Conservation (phyloP, 192 early-diverging fungal species). For the Entophlyctis helioformis region DNA sequence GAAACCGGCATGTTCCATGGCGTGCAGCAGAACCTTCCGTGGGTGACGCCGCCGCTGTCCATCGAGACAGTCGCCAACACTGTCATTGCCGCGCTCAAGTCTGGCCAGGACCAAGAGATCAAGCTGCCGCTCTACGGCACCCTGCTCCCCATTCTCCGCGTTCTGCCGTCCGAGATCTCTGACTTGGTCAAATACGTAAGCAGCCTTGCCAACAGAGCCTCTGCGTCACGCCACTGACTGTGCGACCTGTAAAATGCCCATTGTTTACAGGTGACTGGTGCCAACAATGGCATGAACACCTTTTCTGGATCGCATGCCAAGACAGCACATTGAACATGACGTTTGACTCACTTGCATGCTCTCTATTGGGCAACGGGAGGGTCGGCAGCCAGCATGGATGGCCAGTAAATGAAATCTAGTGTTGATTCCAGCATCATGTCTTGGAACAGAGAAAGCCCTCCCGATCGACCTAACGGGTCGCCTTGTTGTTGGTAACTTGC, state of each 20-base stretch:
- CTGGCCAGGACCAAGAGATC: slow-evolving; percentile 14
- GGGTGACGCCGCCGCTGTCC: slow-evolving; percentile 50
- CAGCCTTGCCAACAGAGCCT: background rate
- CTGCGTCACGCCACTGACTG: background rate
- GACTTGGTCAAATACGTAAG: slow-evolving; percentile 12
- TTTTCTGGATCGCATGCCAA: too few species aligned
- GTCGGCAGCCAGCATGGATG: too few species aligned
- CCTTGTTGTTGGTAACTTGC: too few species aligned
- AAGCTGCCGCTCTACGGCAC: slow-evolving; percentile 17
- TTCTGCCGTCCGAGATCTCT: slow-evolving; percentile 16
- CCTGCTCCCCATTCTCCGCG: slow-evolving; percentile 3
- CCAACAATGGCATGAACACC: slow-evolving; percentile 4
- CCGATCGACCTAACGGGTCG: too few species aligned
- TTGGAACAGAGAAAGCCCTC: too few species aligned
- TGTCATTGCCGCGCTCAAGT: slow-evolving; percentile 45
- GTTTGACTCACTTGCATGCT: too few species aligned
- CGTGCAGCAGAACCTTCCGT: slow-evolving; percentile 36
- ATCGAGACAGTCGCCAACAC: slow-evolving; percentile 43
- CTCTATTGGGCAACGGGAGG: too few species aligned
- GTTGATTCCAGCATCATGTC: too few species aligned
- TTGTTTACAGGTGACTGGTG: slow-evolving; percentile 6
- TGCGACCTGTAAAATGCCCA: background rate
- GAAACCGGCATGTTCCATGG: slow-evolving; percentile 64
- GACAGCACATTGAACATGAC: too few species aligned
- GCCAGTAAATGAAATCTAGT: too few species aligned